Evolutionary conservation across 331 rosid species (phyloP).

Genomic region (Dryas integrifolia): DNA sequence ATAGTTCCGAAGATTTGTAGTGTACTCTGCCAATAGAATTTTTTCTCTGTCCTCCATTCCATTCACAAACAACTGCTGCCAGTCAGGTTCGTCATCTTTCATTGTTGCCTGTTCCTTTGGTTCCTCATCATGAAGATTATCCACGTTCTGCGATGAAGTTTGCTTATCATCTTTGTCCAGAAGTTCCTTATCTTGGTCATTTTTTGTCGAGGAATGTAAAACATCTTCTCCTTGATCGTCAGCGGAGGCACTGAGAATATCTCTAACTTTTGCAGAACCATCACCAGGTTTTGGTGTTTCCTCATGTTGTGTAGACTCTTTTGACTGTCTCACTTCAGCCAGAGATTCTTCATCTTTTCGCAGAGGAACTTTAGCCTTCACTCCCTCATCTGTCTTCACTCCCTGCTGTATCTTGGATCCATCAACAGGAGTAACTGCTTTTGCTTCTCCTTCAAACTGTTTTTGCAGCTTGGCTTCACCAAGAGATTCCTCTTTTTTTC

Average conservation of each 20-base stretch:
- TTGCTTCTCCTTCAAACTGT: constrained; percentile 30
- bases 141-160: constrained; percentile 23
- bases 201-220: constrained; percentile 11
- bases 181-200: constrained; percentile 25
- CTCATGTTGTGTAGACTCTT: constrained; percentile 9
- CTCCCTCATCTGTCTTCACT: constrained; percentile 22
- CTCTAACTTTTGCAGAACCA: constrained; percentile 3
- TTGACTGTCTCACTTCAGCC: constrained; percentile 1
- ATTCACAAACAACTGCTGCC: constrained; percentile 58
- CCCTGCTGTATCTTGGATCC: constrained; percentile 22
- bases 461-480: constrained; percentile 28
- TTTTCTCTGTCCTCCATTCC: constrained; percentile 76
- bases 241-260: constrained; percentile 10
- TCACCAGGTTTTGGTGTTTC: not conserved
- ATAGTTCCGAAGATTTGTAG: constrained; percentile 73
- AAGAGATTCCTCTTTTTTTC: constrained; percentile 19
- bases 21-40: constrained; percentile 65
- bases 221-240: constrained; percentile 30
- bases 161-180: constrained; percentile 26
- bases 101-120: constrained; percentile 20
- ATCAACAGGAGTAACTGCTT: constrained; percentile 26
- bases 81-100: constrained; percentile 69
- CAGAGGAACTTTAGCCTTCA: constrained; percentile 12
- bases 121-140: constrained; percentile 31
- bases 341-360: constrained; percentile 32